Evolutionary conservation across 2,329 filamentous ascomycete genomes (phyloP), one percentile per base, ranked within the genome.

Genomic region (Diplodia corticola): DNA sequence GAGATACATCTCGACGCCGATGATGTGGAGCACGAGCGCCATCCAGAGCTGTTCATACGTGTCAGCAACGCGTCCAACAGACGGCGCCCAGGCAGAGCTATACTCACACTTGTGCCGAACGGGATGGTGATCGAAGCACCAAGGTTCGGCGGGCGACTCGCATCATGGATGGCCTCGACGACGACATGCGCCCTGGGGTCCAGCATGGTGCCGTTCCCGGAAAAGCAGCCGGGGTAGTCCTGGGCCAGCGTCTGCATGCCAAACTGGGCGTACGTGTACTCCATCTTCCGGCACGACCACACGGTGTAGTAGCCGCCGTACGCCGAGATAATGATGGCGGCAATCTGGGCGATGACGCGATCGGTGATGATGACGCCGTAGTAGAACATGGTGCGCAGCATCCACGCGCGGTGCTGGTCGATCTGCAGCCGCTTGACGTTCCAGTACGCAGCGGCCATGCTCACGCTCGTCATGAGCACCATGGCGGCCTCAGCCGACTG

Each of bases 331-430:
- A 84, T 77, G 1, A 68, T 68, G 2, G 80, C 79, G 0, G 78
- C 70, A 44, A 83, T 73, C 64, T 82, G 75, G 48, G 84, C 75
- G 37, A 86, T 79, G 28, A 86, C 68, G 9, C 85, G 81, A 51
- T 78, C 74, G 0, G 85, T 86, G 68, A 88, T 80, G 68, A 88
- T 85, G 3, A 77, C 75, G 3, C 80, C 80, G 17, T 78, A 80
- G 81, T 83, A 69, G 1, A 71, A 72, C 35, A 73, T 67, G 10
- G 83, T 80, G 26, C 86, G 74, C 33, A 89, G 70, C 86, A 89
- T 89, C 86, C 86, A 89, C 3, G 84, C 84, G 1, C 87, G 80
- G 68, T 89, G 87, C 70, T 88, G 83, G 44, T 88, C 85, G 54
- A 90, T 85, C 71, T 88, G 86, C 2, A 88, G 74, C 2, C 79